phyloP scores from a whole-genome alignment of 345 rosid genomes.

The Excoecaria agallocha region DNA sequence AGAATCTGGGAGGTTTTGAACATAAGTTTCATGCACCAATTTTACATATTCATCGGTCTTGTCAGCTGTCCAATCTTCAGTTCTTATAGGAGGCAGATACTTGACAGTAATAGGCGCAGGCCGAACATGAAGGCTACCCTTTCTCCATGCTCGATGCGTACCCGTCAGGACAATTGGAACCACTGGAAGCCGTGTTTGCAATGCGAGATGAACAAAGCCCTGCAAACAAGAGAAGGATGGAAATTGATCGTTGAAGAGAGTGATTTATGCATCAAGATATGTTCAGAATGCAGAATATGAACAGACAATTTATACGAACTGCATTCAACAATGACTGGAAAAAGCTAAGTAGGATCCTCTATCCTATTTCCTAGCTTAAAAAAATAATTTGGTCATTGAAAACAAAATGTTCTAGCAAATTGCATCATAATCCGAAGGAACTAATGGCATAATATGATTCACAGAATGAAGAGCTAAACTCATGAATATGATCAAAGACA shows the following conservation, averaged over 20 bases:
- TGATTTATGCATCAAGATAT: background rate
- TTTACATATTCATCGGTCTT: slow-evolving; percentile 17
- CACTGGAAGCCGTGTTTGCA: slow-evolving; percentile 45
- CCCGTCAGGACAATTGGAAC: slow-evolving; percentile 50
- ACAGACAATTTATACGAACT: no score
- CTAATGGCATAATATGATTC: no score
- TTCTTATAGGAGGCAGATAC: slow-evolving; percentile 49
- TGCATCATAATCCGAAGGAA: no score
- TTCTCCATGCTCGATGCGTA: slow-evolving; percentile 60
- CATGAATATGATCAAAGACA: background rate
- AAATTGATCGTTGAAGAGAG: background rate
- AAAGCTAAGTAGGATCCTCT: background rate
- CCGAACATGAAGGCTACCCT: slow-evolving; percentile 49
- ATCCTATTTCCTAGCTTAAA: background rate
- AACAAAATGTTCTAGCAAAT: no score
- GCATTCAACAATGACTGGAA: no score
- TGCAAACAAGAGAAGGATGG: slow-evolving; percentile 18
- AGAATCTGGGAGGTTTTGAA: slow-evolving; percentile 23
- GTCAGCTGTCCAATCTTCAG: slow-evolving; percentile 17
- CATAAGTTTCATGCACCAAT: slow-evolving; percentile 9
- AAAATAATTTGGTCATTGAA: background rate
- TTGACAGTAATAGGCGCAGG: slow-evolving; percentile 48
- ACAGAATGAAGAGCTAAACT: background rate
- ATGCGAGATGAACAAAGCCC: slow-evolving; percentile 59
- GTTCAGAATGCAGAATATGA: background rate